Conservation (phyloP, 257 asterid species). For the Solanum peruvianum region DNA sequence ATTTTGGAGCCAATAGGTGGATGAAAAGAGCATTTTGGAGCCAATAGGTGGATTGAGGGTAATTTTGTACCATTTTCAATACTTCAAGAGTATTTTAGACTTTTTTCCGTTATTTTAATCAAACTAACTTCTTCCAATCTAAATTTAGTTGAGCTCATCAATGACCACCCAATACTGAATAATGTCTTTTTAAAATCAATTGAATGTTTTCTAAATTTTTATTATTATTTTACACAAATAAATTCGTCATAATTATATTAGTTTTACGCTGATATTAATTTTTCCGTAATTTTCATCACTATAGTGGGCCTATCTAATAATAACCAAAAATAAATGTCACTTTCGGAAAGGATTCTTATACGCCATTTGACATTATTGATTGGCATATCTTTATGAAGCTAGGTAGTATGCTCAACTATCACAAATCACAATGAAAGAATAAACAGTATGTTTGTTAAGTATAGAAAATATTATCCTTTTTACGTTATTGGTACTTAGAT, state of each 20-base stretch:
- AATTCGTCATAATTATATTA: not conserved
- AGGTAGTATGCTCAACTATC: not conserved
- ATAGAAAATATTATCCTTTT: not conserved
- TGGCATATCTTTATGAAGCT: not conserved
- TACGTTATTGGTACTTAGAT: not conserved
- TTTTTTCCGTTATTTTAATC: too few relatives aligned
- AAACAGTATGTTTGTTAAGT: not conserved
- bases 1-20: too few relatives aligned
- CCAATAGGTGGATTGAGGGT: too few relatives aligned
- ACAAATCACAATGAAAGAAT: not conserved
- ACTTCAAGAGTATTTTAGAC: too few relatives aligned
- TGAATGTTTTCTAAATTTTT: not conserved
- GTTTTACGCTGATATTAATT: not conserved
- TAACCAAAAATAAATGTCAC: not conserved
- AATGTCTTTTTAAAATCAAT: not conserved
- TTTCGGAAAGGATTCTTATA: not conserved
- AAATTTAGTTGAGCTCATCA: not conserved
- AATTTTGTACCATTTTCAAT: too few relatives aligned
- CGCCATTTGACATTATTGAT: not conserved
- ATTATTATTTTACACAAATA: not conserved
- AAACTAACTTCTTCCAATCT: not conserved
- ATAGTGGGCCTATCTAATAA: not conserved
- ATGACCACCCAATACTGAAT: not conserved
- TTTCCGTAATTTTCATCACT: not conserved
- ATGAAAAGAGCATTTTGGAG: too few relatives aligned